phyloP scores from a whole-genome alignment of 805 yeast species.

The Candida gorgasii region DNA sequence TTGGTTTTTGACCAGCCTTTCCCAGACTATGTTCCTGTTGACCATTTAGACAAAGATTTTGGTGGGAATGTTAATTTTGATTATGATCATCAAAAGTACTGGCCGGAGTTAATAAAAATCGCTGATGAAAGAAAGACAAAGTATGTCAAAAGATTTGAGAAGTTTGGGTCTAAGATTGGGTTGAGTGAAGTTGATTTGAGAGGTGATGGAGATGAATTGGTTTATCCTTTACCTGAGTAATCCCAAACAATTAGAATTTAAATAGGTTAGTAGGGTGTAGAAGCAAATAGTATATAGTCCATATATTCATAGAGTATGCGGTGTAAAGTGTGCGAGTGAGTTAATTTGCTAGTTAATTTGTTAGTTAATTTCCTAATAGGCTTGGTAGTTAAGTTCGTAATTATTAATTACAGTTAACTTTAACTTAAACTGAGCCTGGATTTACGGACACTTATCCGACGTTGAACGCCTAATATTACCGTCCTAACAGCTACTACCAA shows the following conservation, averaged over 20 bases:
- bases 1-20: conserved; percentile 90
- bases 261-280: not conserved
- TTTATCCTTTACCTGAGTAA: conserved; percentile 23
- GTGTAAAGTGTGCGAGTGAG: too few species aligned
- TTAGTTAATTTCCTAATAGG: too few species aligned
- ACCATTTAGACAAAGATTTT: conserved; percentile 79
- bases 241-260: too few species aligned
- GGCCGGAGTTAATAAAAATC: conserved; percentile 67
- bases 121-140: conserved; percentile 58
- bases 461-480: too few species aligned
- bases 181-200: conserved; percentile 82
- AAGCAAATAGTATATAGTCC: not conserved
- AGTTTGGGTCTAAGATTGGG: conserved; percentile 70
- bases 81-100: conserved; percentile 77
- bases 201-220: conserved; percentile 33
- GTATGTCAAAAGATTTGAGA: conserved; percentile 67
- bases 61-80: conserved; percentile 86
- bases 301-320: too few species aligned
- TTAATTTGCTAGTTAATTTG: too few species aligned
- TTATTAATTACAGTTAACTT: too few species aligned
- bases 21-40: conserved; percentile 73
- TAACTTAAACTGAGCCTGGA: too few species aligned
- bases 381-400: too few species aligned
- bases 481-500: too few species aligned
- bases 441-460: too few species aligned